phyloP scores from a whole-genome alignment of 768 basidiomycete species.

The Trametes cinnabarina region DNA sequence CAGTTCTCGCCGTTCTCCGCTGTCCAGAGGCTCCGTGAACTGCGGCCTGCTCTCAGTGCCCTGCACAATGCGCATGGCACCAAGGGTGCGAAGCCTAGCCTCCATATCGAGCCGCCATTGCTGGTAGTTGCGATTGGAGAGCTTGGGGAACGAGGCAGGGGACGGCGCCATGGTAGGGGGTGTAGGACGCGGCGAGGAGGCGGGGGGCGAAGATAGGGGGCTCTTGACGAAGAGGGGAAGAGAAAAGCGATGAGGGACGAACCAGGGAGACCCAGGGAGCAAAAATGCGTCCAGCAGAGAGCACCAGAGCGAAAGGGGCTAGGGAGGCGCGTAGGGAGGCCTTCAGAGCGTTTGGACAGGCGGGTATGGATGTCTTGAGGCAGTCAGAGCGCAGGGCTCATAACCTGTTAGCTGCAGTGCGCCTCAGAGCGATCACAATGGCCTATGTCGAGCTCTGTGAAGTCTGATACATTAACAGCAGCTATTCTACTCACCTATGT shows the following conservation, averaged over 20 bases:
- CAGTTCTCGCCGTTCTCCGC: too few relatives aligned
- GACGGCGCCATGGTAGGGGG: neutral
- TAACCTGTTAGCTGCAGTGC: too few relatives aligned
- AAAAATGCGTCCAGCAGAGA: neutral
- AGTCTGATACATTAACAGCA: too few relatives aligned
- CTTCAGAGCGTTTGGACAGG: constrained; percentile 6
- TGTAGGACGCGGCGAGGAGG: neutral
- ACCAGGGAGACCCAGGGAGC: neutral
- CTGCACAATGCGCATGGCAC: too few relatives aligned
- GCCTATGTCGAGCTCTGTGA: too few relatives aligned
- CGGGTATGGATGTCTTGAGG: constrained; percentile 7
- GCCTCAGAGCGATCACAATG: too few relatives aligned
- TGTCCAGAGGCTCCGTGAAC: too few relatives aligned
- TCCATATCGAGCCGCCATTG: constrained; percentile 4
- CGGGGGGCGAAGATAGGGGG: neutral
- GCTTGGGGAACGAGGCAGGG: constrained; percentile 1
- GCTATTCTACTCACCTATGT: too few relatives aligned
- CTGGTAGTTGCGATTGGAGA: constrained; percentile 9
- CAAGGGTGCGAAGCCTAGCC: too few relatives aligned
- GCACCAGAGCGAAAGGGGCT: neutral
- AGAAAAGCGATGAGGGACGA: neutral
- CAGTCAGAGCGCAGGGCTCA: constrained; percentile 9
- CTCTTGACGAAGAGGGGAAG: neutral
- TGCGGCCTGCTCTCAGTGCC: too few relatives aligned
- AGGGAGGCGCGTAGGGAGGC: too few relatives aligned